Conservation (phyloP, 495 filamentous ascomycete species). For the Aspergillus haitiensis region DNA sequence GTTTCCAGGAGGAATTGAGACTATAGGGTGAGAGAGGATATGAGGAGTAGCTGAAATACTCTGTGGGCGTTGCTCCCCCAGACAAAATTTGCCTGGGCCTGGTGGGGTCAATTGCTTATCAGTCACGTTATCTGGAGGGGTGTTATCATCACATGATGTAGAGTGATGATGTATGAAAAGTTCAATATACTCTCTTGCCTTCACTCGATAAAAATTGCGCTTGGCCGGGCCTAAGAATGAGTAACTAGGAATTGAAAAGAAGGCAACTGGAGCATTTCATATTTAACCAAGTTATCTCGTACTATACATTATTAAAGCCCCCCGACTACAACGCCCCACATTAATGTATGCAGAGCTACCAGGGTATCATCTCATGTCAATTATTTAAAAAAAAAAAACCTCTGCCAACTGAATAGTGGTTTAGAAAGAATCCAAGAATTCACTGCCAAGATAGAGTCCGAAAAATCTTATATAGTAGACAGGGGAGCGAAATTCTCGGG, state of each 20-base stretch:
- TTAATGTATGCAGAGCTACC: neutral
- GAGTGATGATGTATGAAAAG: neutral
- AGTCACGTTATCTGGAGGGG: slow-evolving; percentile 43
- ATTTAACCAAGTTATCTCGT: neutral
- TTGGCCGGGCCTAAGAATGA: neutral
- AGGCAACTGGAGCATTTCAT: neutral
- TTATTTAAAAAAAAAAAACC: neutral
- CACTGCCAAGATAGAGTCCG: neutral
- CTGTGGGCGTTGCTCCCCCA: slow-evolving; percentile 25
- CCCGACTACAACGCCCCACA: neutral
- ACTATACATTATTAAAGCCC: neutral
- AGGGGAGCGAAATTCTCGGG: neutral
- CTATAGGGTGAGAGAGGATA: slow-evolving; percentile 21
- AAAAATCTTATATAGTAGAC: neutral
- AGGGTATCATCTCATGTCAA: neutral
- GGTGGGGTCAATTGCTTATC: slow-evolving; percentile 43
- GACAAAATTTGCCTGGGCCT: slow-evolving; percentile 36
- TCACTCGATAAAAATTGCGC: neutral
- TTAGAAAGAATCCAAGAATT: neutral
- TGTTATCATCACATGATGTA: slow-evolving; percentile 28
- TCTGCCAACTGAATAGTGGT: neutral
- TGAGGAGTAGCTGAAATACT: slow-evolving; percentile 11
- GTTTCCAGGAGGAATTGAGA: slow-evolving; percentile 28
- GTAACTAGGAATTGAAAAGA: neutral
- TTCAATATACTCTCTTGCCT: neutral